Percentiles rank a stretch among this genome's conserved stretches.
Conservation (phyloP, 2,329 filamentous ascomycete genomes). For the Juglanconis oblonga region DNA sequence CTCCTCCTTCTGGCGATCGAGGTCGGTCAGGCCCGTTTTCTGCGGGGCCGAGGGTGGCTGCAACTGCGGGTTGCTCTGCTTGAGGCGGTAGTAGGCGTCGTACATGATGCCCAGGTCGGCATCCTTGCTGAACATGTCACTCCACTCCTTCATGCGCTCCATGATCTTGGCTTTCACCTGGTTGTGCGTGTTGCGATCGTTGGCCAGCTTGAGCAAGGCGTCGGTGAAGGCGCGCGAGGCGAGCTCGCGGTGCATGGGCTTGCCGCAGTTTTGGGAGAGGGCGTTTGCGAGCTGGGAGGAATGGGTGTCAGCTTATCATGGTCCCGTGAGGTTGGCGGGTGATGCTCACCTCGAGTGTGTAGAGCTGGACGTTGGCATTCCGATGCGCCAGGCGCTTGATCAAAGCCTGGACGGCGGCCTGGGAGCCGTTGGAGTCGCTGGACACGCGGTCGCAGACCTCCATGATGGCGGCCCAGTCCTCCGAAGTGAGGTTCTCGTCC, state of each 20-base stretch:
- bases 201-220: conserved; percentile 82
- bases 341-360: conserved; percentile 73
- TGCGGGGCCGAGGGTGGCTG: conserved; percentile 89
- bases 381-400: conserved; percentile 90
- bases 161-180: conserved; percentile 97
- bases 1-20: conserved; percentile 92
- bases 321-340: conserved; percentile 1
- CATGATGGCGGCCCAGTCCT: conserved; percentile 67
- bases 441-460: conserved; percentile 61
- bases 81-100: conserved; percentile 85
- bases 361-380: conserved; percentile 94
- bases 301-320: conserved; percentile 10
- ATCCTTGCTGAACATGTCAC: conserved; percentile 87
- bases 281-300: conserved; percentile 75
- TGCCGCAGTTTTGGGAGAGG: conserved; percentile 86
- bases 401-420: conserved; percentile 83
- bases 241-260: conserved; percentile 82
- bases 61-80: conserved; percentile 79
- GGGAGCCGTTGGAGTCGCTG: conserved; percentile 58
- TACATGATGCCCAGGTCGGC: conserved; percentile 96
- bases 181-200: conserved; percentile 91
- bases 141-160: conserved; percentile 95
- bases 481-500: conserved; percentile 92
- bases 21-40: conserved; percentile 86
- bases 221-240: conserved; percentile 93